A percentile compares a stretch with the other conserved stretches of the same genome.
These are phyloP conservation scores for Thermothielavioides terrestris DNA, from an alignment of 495 filamentous ascomycete species.

Conservation along the genomic window DNA sequence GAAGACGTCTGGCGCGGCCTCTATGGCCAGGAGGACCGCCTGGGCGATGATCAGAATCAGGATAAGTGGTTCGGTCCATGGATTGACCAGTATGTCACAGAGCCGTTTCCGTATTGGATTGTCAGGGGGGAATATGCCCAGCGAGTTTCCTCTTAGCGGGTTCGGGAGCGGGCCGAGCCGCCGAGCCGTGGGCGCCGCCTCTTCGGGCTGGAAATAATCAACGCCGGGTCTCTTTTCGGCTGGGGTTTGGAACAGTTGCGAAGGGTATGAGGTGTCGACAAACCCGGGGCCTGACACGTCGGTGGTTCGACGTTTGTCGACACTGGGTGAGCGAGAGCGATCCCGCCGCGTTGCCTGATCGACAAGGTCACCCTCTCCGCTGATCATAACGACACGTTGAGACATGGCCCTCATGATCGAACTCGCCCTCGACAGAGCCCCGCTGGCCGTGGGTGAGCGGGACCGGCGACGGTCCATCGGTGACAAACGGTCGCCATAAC, in stretches of 20 bases:
- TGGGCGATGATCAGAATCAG: slow-evolving; percentile 82
- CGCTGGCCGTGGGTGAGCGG: slow-evolving; percentile 45
- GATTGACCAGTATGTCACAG: slow-evolving; percentile 82
- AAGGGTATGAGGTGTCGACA: slow-evolving; percentile 41
- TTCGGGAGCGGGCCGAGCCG: slow-evolving; percentile 52
- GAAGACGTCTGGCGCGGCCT: slow-evolving; percentile 62
- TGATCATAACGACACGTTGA: slow-evolving; percentile 93
- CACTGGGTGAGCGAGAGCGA: slow-evolving; percentile 45
- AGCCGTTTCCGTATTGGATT: slow-evolving; percentile 64
- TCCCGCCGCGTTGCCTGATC: slow-evolving; percentile 66
- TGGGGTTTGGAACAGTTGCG: slow-evolving; percentile 36
- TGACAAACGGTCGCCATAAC: slow-evolving; percentile 39
- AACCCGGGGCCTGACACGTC: slow-evolving; percentile 44
- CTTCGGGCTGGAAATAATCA: slow-evolving; percentile 23
- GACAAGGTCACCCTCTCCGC: slow-evolving; percentile 70
- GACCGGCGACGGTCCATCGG: slow-evolving; percentile 47
- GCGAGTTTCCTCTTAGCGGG: slow-evolving; percentile 77
- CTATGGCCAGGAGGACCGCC: slow-evolving; percentile 74
- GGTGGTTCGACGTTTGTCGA: slow-evolving; percentile 27
- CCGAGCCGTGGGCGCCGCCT: slow-evolving; percentile 18
- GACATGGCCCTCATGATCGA: slow-evolving; percentile 96
- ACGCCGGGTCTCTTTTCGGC: slow-evolving; percentile 38
- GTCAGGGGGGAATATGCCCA: slow-evolving; percentile 74
- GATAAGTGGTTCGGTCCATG: slow-evolving; percentile 79
- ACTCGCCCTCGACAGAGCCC: slow-evolving; percentile 67